These are phyloP conservation scores for Trypanosoma congolense DNA, from an alignment of 208 protist species.

Conservation along the genomic window DNA sequence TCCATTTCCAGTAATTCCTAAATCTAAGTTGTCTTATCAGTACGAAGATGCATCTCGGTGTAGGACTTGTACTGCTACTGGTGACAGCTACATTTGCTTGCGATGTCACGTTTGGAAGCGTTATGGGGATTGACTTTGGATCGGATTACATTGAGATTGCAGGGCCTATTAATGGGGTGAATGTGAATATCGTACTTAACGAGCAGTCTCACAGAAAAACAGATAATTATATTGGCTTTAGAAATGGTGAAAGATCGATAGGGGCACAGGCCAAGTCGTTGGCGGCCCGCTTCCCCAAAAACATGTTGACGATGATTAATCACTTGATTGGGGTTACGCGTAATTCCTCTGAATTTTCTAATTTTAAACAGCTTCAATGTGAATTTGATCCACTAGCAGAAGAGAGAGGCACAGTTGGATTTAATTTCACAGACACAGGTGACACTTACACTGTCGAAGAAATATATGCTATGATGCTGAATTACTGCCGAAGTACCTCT, in stretches of 20 bases:
- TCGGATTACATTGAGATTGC: slow-evolving; percentile 81
- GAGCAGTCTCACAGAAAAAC: slow-evolving; percentile 92
- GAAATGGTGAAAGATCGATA: slow-evolving; percentile 85
- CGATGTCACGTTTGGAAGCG: slow-evolving; percentile 28
- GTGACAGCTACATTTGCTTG: slow-evolving; percentile 7
- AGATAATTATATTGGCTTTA: slow-evolving; percentile 87
- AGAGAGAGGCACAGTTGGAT: slow-evolving; percentile 34
- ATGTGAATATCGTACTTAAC: slow-evolving; percentile 93
- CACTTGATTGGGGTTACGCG: slow-evolving; percentile 46
- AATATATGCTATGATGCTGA: slow-evolving; percentile 83
- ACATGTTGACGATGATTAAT: slow-evolving; percentile 60
- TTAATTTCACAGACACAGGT: slow-evolving; percentile 43
- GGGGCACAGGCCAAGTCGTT: slow-evolving; percentile 81
- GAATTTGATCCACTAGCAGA: slow-evolving; percentile 29
- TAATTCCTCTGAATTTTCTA: slow-evolving; percentile 22
- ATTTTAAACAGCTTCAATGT: slow-evolving; percentile 35
- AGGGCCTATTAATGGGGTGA: slow-evolving; percentile 52
- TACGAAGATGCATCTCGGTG: too few relatives aligned
- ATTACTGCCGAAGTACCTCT: slow-evolving; percentile 49
- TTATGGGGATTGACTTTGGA: slow-evolving; percentile 88
- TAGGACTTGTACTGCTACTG: slow-evolving; percentile 7
- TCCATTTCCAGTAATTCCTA: too few relatives aligned
- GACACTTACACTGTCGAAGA: slow-evolving; percentile 78
- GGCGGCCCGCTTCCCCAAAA: slow-evolving; percentile 84
- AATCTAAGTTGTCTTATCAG: too few relatives aligned